phyloP scores from a whole-genome alignment of 208 protist species.

The Strigomonas culicis region DNA sequence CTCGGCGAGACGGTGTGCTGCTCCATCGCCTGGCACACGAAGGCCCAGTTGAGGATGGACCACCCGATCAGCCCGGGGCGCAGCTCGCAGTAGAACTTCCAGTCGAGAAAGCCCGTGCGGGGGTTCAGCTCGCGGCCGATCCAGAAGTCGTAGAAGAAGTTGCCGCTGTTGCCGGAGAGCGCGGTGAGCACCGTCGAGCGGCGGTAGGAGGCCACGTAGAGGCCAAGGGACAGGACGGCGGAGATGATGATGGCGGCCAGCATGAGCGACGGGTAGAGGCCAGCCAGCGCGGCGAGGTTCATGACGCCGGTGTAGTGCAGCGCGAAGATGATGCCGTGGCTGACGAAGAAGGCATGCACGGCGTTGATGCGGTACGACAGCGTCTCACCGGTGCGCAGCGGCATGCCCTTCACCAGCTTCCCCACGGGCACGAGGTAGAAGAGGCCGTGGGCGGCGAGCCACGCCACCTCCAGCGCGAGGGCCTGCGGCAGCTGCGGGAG shows the following conservation, averaged over 20 bases:
- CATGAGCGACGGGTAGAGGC: slow-evolving; percentile 63
- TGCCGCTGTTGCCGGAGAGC: slow-evolving; percentile 81
- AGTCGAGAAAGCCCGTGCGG: slow-evolving; percentile 88
- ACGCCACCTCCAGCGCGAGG: slow-evolving; percentile 49
- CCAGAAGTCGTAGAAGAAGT: slow-evolving; percentile 94
- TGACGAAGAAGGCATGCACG: slow-evolving; percentile 68
- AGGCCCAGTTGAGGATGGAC: slow-evolving; percentile 92
- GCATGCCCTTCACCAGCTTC: slow-evolving; percentile 43
- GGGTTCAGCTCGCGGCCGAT: slow-evolving; percentile 96
- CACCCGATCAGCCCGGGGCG: slow-evolving; percentile 96
- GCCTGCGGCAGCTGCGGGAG: slow-evolving; percentile 41
- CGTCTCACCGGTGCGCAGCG: slow-evolving; percentile 55
- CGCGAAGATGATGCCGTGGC: slow-evolving; percentile 39
- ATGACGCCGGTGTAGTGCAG: slow-evolving; percentile 42
- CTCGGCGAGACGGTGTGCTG: slow-evolving; percentile 76
- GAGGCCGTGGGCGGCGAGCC: slow-evolving; percentile 60
- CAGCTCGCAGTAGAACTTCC: slow-evolving; percentile 96
- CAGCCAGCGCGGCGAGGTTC: slow-evolving; percentile 41
- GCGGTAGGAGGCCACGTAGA: slow-evolving; percentile 71
- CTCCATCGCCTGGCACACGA: slow-evolving; percentile 61
- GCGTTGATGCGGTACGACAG: slow-evolving; percentile 84
- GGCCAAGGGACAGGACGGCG: slow-evolving; percentile 46
- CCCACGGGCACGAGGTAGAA: slow-evolving; percentile 73
- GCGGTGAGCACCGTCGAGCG: slow-evolving; percentile 55
- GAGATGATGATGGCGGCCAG: slow-evolving; percentile 74